Evolutionary conservation across 805 yeast species (phyloP).

Genomic region (Wickerhamiella domercqiae): DNA sequence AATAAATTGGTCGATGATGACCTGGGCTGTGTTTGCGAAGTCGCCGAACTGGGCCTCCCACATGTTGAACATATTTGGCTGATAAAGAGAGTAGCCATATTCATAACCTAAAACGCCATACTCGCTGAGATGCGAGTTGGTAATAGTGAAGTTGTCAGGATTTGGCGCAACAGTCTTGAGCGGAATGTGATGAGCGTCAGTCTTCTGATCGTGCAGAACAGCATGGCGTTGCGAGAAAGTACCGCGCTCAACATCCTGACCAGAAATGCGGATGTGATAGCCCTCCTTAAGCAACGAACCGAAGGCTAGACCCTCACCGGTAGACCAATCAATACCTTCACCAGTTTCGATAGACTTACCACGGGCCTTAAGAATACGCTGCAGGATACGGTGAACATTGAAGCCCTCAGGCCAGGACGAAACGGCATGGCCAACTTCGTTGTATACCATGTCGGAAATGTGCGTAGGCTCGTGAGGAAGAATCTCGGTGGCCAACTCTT

Average conservation of each 20-base stretch:
- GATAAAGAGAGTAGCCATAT: slow-evolving; percentile 94
- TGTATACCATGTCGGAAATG: slow-evolving; percentile 52
- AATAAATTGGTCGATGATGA: slow-evolving; percentile 88
- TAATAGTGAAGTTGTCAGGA: slow-evolving; percentile 75
- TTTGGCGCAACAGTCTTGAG: slow-evolving; percentile 60
- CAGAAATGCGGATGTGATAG: slow-evolving; percentile 90
- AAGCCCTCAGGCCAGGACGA: slow-evolving; percentile 78
- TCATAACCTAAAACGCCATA: slow-evolving; percentile 99
- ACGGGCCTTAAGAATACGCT: slow-evolving; percentile 82
- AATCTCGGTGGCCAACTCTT: slow-evolving; percentile 87
- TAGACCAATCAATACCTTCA: slow-evolving; percentile 96
- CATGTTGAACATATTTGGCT: slow-evolving; percentile 91
- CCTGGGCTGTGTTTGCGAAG: slow-evolving; percentile 98
- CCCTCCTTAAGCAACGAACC: slow-evolving; percentile 90
- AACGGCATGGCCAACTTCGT: slow-evolving; percentile 61
- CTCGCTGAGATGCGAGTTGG: slow-evolving; percentile 93
- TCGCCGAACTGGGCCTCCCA: slow-evolving; percentile 99
- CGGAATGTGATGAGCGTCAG: slow-evolving; percentile 74
- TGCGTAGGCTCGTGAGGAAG: slow-evolving; percentile 95
- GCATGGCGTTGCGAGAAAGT: slow-evolving; percentile 99
- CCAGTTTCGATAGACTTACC: slow-evolving; percentile 77
- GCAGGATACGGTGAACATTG: slow-evolving; percentile 85
- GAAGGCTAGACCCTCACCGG: slow-evolving; percentile 97
- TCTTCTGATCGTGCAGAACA: slow-evolving; percentile 87
- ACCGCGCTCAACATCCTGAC: slow-evolving; percentile 99